These are phyloP conservation scores for Paramecium biaurelia DNA, from an alignment of 73 alveolate genomes.

Conservation along the genomic window DNA sequence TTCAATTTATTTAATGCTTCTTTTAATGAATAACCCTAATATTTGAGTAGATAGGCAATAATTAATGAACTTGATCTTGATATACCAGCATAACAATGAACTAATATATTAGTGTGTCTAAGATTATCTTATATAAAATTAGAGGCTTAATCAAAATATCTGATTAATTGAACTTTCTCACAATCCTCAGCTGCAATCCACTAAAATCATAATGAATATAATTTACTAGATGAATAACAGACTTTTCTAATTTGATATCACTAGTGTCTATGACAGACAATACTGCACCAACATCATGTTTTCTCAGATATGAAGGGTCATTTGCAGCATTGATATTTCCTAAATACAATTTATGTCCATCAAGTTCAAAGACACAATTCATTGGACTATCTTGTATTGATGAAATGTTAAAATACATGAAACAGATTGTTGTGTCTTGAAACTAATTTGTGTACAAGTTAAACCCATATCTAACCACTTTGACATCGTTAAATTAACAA, in stretches of 20 bases:
- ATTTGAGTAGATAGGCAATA: constrained; percentile 57
- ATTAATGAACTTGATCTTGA: constrained; percentile 53
- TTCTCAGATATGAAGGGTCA: background rate
- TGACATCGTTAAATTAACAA: constrained; percentile 51
- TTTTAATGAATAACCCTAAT: background rate
- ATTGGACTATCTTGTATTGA: background rate
- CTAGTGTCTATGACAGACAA: constrained; percentile 29
- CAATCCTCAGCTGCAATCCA: constrained; percentile 33
- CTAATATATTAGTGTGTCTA: background rate
- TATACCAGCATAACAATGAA: constrained; percentile 65
- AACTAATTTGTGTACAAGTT: background rate
- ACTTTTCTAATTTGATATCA: background rate
- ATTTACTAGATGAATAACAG: background rate
- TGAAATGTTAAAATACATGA: background rate
- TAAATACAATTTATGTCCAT: background rate
- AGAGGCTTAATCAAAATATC: background rate
- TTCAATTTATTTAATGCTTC: constrained; percentile 3
- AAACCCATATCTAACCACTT: constrained; percentile 33
- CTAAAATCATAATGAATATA: background rate
- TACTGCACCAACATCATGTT: constrained; percentile 29
- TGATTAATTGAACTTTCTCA: background rate
- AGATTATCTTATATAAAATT: background rate
- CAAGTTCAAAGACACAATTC: background rate
- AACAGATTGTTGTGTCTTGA: background rate
- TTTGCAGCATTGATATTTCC: constrained; percentile 21